Percentiles rank a stretch among this genome's conserved stretches.
phyloP scores from a whole-genome alignment of 2,329 filamentous ascomycete species.

The Diaporthe australafricana region DNA sequence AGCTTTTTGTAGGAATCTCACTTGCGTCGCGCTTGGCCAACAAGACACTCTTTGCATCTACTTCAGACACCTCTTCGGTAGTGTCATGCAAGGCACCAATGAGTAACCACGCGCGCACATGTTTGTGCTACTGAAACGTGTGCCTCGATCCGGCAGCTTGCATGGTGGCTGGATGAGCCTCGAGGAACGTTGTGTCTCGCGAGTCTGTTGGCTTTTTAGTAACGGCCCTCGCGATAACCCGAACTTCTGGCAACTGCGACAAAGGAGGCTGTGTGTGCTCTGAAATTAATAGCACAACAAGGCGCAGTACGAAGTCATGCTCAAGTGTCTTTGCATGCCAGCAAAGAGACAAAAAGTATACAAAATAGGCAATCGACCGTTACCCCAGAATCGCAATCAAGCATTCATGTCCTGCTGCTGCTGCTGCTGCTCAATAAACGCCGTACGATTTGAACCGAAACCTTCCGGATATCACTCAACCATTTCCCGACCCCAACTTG shows the following conservation, averaged over 20 bases:
- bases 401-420: not conserved
- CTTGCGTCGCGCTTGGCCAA: too few relatives aligned
- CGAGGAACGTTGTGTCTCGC: not conserved
- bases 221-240: not conserved
- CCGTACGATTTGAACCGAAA: not conserved
- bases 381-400: not conserved
- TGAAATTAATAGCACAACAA: not conserved
- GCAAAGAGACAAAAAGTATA: not conserved
- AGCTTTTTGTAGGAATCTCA: not conserved
- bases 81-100: not conserved
- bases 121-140: not conserved
- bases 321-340: not conserved
- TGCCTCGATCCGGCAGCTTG: not conserved
- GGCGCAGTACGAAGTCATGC: not conserved
- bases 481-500: not conserved
- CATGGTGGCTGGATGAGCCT: not conserved
- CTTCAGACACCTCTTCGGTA: not conserved
- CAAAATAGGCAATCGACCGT: not conserved
- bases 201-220: not conserved
- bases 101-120: not conserved
- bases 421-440: constrained; percentile 6
- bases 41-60: not conserved
- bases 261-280: not conserved
- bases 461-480: not conserved
- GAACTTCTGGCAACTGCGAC: not conserved